These are phyloP conservation scores for Claviceps maximensis DNA, from an alignment of 2,329 filamentous ascomycete genomes.

Conservation along the genomic window DNA sequence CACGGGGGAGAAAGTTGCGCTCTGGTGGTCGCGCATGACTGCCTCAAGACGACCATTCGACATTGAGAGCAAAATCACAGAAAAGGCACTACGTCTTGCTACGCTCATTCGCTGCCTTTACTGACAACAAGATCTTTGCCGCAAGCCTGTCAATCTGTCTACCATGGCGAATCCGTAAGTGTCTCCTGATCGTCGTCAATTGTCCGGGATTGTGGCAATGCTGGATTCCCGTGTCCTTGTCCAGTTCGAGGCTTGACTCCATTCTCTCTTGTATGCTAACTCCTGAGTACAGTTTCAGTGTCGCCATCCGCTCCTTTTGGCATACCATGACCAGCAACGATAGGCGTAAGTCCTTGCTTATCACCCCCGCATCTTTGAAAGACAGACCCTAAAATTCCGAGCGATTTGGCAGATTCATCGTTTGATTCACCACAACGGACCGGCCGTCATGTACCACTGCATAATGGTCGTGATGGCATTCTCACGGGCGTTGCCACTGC, in stretches of 20 bases:
- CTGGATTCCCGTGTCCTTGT: neutral
- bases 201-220: neutral
- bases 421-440: slow-evolving; percentile 89
- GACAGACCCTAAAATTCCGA: neutral
- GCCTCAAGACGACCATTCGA: neutral
- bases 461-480: slow-evolving; percentile 66
- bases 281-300: slow-evolving; percentile 40
- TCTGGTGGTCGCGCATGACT: neutral
- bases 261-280: neutral
- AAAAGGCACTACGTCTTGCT: neutral
- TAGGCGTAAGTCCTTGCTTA: slow-evolving; percentile 37
- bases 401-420: slow-evolving; percentile 55
- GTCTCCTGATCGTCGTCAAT: neutral
- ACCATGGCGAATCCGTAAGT: slow-evolving; percentile 13
- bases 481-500: slow-evolving; percentile 83
- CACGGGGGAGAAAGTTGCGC: neutral
- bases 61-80: neutral
- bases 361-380: neutral
- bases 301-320: slow-evolving; percentile 83
- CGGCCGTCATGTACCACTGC: slow-evolving; percentile 78
- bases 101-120: neutral
- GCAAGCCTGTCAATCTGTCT: neutral
- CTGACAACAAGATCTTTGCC: neutral
- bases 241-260: neutral
- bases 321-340: slow-evolving; percentile 72